Evolutionary conservation across 2,329 filamentous ascomycete genomes (phyloP).

Genomic region (Alternaria novae-zelandiae): DNA sequence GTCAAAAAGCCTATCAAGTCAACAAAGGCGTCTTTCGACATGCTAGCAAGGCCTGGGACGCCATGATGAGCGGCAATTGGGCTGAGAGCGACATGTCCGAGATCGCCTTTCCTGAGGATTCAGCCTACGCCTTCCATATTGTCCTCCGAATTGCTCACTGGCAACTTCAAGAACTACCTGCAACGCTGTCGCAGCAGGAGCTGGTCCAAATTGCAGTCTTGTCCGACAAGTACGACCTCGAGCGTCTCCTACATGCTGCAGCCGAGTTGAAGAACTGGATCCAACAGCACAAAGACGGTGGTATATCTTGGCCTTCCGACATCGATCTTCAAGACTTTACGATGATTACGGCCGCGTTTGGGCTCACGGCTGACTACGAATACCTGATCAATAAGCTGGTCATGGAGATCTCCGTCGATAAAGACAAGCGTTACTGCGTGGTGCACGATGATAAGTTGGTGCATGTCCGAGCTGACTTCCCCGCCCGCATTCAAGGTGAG

Average conservation of each 20-base stretch:
- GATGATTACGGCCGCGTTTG: neutral
- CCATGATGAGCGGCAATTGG: neutral
- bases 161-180: neutral
- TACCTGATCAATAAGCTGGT: neutral
- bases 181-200: neutral
- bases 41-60: neutral
- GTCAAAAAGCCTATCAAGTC: neutral
- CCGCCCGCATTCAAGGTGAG: neutral
- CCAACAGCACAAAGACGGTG: neutral
- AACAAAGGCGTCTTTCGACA: neutral
- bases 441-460: neutral
- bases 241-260: neutral
- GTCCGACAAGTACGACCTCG: neutral
- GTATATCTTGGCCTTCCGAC: neutral
- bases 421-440: neutral
- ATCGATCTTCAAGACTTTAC: neutral
- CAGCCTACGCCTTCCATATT: neutral
- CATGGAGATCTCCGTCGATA: neutral
- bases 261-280: neutral
- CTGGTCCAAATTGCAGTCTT: neutral
- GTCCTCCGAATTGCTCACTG: neutral
- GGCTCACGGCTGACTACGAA: neutral
- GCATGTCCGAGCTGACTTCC: neutral
- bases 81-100: neutral
- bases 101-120: neutral